These are phyloP conservation scores for Lentinula boryana DNA, from an alignment of 768 basidiomycete genomes.

Conservation along the genomic window DNA sequence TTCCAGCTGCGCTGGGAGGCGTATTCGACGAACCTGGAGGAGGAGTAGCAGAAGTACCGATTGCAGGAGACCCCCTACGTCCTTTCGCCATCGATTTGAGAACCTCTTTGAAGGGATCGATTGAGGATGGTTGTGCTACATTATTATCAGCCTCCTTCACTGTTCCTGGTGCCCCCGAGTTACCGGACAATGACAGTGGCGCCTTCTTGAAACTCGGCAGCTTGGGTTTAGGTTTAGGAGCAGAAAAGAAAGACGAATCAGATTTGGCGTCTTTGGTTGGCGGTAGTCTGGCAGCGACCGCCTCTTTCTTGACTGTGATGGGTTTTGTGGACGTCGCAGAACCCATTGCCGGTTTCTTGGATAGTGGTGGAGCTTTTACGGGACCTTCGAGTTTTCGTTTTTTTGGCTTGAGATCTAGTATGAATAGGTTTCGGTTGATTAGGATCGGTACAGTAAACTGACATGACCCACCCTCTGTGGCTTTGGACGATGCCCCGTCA, in stretches of 20 bases:
- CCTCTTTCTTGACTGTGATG: constrained; percentile 49
- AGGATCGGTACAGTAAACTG: constrained; percentile 27
- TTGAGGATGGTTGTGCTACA: constrained; percentile 69
- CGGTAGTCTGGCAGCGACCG: constrained; percentile 17
- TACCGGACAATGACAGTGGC: constrained; percentile 23
- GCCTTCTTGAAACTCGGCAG: constrained; percentile 86
- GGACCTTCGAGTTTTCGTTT: constrained; percentile 66
- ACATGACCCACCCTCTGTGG: constrained; percentile 71
- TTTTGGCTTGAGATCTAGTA: constrained; percentile 53
- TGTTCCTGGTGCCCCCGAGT: constrained; percentile 18
- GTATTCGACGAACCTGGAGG: constrained; percentile 5
- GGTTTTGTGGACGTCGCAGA: constrained; percentile 35
- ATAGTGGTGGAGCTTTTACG: constrained; percentile 45
- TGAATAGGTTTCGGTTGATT: constrained; percentile 9
- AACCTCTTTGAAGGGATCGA: constrained; percentile 79
- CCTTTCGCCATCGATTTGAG: constrained; percentile 69
- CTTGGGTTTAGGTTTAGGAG: constrained; percentile 78
- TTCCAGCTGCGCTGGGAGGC: constrained; percentile 15
- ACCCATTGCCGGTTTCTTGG: constrained; percentile 62
- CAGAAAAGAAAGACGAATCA: constrained; percentile 85
- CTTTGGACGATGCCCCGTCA: constrained; percentile 34
- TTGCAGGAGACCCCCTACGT: constrained; percentile 52
- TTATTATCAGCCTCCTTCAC: constrained; percentile 54
- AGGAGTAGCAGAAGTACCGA: neutral
- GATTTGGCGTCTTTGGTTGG: constrained; percentile 68